phyloP scores from a whole-genome alignment of 2,329 filamentous ascomycete species.

The Penicillium thymicola region DNA sequence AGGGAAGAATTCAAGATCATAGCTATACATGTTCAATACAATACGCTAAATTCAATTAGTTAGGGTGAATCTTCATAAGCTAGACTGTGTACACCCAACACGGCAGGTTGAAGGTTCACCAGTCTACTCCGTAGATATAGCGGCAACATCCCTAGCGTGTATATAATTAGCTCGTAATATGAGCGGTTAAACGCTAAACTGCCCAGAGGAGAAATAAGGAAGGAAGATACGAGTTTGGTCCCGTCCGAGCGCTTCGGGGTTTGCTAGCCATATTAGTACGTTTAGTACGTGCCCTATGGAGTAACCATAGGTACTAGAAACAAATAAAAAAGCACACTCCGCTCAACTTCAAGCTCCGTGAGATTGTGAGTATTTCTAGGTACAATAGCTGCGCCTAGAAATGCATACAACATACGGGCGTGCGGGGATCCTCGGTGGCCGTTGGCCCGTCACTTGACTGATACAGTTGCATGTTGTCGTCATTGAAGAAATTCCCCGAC shows the following conservation, averaged over 20 bases:
- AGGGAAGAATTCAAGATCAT: too few relatives aligned
- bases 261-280: background rate
- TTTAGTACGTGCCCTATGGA: background rate
- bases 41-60: too few relatives aligned
- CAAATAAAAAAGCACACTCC: too few relatives aligned
- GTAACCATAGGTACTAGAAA: too few relatives aligned
- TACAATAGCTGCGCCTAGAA: background rate
- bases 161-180: background rate
- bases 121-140: background rate
- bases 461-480: background rate
- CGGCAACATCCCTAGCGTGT: background rate
- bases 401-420: background rate
- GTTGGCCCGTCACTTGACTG: constrained; percentile 2
- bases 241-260: constrained; percentile 4
- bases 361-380: background rate
- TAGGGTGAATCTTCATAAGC: too few relatives aligned
- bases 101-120: background rate
- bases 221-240: background rate
- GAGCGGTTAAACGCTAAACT: background rate
- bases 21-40: too few relatives aligned
- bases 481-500: background rate
- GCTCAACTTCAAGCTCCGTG: too few relatives aligned
- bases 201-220: background rate
- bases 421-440: background rate
- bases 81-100: background rate